Conservation (phyloP, 306 rosid genomes). For the Cucurbita argyrosperma region DNA sequence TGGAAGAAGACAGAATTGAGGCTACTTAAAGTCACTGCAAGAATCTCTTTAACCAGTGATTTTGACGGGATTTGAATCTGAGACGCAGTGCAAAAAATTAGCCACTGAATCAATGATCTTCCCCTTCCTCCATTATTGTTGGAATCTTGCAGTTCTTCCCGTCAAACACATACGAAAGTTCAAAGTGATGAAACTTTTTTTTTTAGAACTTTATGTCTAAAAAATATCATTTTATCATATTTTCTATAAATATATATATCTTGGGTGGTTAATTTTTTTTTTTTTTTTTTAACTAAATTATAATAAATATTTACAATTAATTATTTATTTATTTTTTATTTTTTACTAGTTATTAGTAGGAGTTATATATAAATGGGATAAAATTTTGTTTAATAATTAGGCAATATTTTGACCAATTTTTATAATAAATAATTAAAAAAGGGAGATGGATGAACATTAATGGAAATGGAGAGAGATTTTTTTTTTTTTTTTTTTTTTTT, state of each 20-base stretch:
- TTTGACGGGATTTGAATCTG: background rate
- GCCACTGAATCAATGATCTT: background rate
- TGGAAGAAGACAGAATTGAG: background rate
- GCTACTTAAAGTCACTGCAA: background rate
- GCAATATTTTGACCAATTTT: background rate
- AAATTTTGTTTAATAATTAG: background rate
- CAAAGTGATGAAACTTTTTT: background rate
- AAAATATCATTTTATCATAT: too few species aligned
- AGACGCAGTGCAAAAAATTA: background rate
- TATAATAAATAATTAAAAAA: background rate
- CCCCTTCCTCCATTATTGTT: background rate
- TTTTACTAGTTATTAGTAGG: background rate
- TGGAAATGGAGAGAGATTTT: background rate
- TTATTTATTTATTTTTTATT: too few species aligned
- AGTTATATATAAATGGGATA: background rate
- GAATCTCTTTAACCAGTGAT: background rate
- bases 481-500: background rate
- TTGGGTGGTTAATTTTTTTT: too few species aligned
- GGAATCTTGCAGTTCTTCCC: background rate
- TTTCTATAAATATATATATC: too few species aligned
- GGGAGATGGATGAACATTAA: background rate
- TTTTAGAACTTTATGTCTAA: background rate
- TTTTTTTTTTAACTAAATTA: too few species aligned
- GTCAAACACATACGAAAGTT: background rate
- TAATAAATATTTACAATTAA: too few species aligned